Conservation (phyloP, 768 basidiomycete genomes). For the Suillus brevipes region DNA sequence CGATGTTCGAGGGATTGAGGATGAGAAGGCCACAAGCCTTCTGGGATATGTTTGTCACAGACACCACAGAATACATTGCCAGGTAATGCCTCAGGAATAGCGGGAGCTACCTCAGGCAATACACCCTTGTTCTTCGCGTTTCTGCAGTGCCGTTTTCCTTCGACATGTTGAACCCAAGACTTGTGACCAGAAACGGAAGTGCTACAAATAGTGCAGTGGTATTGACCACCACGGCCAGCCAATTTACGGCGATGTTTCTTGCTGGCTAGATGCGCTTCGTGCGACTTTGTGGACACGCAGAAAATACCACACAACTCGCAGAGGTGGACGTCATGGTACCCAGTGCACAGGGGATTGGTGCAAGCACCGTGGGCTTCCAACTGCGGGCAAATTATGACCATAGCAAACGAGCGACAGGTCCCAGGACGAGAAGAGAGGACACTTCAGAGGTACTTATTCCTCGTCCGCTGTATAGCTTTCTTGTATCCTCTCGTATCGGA, state of each 20-base stretch:
- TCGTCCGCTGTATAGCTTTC: background rate
- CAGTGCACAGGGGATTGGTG: slow-evolving; percentile 28
- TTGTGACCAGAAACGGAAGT: slow-evolving; percentile 8
- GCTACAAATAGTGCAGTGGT: slow-evolving; percentile 36
- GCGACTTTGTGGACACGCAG: slow-evolving; percentile 23
- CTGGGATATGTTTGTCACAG: slow-evolving; percentile 33
- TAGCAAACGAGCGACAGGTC: background rate
- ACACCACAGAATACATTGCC: slow-evolving; percentile 28
- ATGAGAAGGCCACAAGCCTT: slow-evolving; percentile 38
- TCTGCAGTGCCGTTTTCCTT: slow-evolving; percentile 18
- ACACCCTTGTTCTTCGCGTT: slow-evolving; percentile 20
- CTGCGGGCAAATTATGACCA: slow-evolving; percentile 35
- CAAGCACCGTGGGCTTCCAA: slow-evolving; percentile 40
- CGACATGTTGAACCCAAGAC: slow-evolving; percentile 30
- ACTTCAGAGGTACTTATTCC: background rate
- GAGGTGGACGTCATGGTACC: slow-evolving; percentile 36
- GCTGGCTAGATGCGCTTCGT: slow-evolving; percentile 30
- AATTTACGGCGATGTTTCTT: slow-evolving; percentile 33
- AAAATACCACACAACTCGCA: slow-evolving; percentile 43
- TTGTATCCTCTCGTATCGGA: slow-evolving; percentile 1
- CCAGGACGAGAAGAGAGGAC: background rate
- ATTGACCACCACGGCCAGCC: slow-evolving; percentile 16
- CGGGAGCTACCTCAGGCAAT: slow-evolving; percentile 32
- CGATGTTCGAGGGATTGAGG: slow-evolving; percentile 30
- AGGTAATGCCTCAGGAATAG: slow-evolving; percentile 24